These are phyloP conservation scores for Grifola frondosa DNA, from an alignment of 1,284 basidiomycete genomes.

Conservation along the genomic window DNA sequence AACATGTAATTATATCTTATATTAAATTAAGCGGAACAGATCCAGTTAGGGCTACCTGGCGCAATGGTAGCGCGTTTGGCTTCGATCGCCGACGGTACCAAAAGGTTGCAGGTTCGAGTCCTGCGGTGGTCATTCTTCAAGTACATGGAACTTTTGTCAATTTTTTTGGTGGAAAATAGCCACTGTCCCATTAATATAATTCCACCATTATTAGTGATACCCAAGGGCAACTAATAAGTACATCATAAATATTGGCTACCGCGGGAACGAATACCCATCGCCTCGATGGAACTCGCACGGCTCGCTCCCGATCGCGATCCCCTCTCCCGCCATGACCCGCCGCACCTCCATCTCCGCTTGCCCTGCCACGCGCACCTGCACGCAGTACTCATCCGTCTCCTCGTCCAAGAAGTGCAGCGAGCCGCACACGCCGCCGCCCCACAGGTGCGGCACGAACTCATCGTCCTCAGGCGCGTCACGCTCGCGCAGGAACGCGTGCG, in stretches of 20 bases:
- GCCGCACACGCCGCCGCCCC: conserved; percentile 62
- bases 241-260: neutral
- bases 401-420: conserved; percentile 56
- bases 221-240: neutral
- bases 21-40: neutral
- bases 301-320: conserved; percentile 62
- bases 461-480: conserved; percentile 51
- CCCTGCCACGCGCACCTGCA: conserved; percentile 36
- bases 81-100: conserved; percentile 73
- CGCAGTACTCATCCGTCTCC: conserved; percentile 54
- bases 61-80: conserved; percentile 88
- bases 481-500: conserved; percentile 70
- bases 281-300: conserved; percentile 69
- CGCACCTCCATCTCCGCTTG: conserved; percentile 36
- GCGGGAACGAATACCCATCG: conserved; percentile 6
- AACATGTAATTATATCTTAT: neutral
- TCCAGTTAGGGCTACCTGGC: conserved; percentile 64
- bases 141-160: too few species aligned
- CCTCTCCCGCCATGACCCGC: conserved; percentile 59
- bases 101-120: conserved; percentile 90
- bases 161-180: too few species aligned
- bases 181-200: too few species aligned
- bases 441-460: conserved; percentile 64
- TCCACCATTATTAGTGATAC: too few species aligned
- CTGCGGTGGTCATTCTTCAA: conserved; percentile 73